Conservation (phyloP, 2,329 filamentous ascomycete species). For the Chrysoporthe cubensis region DNA sequence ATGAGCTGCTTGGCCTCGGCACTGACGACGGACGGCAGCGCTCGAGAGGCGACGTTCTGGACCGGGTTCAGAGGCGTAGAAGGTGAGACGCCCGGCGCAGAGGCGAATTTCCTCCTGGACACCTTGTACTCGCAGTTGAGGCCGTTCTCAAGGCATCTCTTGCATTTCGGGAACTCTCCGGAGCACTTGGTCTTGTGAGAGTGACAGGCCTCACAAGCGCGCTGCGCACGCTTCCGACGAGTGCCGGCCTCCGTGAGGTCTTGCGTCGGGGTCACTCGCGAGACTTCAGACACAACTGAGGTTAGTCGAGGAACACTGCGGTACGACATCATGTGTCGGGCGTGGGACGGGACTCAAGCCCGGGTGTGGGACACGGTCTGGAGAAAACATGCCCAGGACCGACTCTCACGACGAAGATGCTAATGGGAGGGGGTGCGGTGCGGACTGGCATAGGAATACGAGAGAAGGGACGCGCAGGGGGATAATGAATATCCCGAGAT, state of each 20-base stretch:
- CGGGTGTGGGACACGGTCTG: neutral
- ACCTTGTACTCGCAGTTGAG: slow-evolving; percentile 46
- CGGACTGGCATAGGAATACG: neutral
- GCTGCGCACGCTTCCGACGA: slow-evolving; percentile 45
- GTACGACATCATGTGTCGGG: neutral
- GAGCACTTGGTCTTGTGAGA: slow-evolving; percentile 49
- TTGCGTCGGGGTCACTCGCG: slow-evolving; percentile 45
- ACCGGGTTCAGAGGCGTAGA: slow-evolving; percentile 6
- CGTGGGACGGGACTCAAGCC: neutral
- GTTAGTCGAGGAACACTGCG: neutral
- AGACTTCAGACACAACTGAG: slow-evolving; percentile 33
- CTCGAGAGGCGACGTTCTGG: slow-evolving; percentile 12
- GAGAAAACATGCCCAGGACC: neutral
- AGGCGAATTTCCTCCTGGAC: slow-evolving; percentile 44
- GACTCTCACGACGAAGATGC: neutral
- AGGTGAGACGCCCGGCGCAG: slow-evolving; percentile 32
- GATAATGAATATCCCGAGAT: neutral
- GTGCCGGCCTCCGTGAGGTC: slow-evolving; percentile 49
- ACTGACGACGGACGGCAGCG: neutral
- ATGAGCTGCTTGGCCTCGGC: slow-evolving; percentile 12
- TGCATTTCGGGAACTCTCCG: slow-evolving; percentile 45
- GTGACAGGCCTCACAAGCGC: slow-evolving; percentile 48
- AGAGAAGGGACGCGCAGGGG: neutral
- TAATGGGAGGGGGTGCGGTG: neutral
- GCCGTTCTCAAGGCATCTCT: slow-evolving; percentile 41